Evolutionary conservation across 441 rosid genomes (phyloP), one percentile per base, ranked within the genome.

Genomic region (Populus tomentosa): DNA sequence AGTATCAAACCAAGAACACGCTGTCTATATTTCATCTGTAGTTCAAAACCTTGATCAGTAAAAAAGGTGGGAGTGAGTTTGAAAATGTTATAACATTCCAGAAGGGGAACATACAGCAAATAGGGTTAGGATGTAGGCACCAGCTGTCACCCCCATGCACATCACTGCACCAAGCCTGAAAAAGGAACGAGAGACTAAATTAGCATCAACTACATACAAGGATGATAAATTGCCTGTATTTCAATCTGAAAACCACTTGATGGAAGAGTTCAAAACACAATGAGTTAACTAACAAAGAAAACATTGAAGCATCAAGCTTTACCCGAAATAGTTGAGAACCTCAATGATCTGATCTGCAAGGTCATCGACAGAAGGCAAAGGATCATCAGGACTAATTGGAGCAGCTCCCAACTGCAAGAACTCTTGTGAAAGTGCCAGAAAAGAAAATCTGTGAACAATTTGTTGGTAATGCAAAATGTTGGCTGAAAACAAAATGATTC

Each of bases 71-170:
- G 71, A 70, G 8, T 16, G 13, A 71, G n/a, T n/a, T 20, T 71
- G 68, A 77, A 42, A 4, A 75, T 10, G 53, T 21, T 10, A 32
- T 6, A 79, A 71, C 68, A 68, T 21, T 72, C 71, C 77, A 53
- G 40, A 70, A 77, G 67, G 81, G 78, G n/a, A 76, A 83, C 97
- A 78, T 85, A 94, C 98, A 8, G 98, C 97, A 88, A 94, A 94
- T 69, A 92, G 75, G 69, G 97, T 90, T 83, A 94, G 90, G 82
- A 92, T 80, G 84, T 92, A 92, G 10, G 98, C 98, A 83, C 98
- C 98, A 18, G 97, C 95, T 42, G 91, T 89, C 80, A 91, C 97
- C 77, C 98, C 98, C 95, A 94, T 88, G 80, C 98, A 94, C 97
- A 91, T 92, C 18, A 94, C 98, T 38, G 93, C 84, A 80, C 95